Conservation (phyloP, 1,284 basidiomycete genomes). For the Peniophora sp. region DNA sequence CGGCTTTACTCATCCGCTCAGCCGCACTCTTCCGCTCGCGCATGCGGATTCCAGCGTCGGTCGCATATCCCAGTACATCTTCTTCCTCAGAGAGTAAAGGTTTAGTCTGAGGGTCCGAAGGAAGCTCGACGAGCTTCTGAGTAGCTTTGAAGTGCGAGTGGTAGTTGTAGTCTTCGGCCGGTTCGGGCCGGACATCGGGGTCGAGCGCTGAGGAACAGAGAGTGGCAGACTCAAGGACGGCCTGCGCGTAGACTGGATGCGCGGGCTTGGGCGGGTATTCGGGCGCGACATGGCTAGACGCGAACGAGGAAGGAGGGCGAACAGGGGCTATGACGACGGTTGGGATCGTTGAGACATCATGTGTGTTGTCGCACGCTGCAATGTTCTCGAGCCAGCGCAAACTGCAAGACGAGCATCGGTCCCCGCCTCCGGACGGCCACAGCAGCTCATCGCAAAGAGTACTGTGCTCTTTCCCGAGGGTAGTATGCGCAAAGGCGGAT, state of each 20-base stretch:
- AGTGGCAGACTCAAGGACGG: background rate
- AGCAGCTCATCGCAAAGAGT: too few species aligned
- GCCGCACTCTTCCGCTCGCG: slow-evolving; percentile 71
- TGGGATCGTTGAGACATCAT: too few species aligned
- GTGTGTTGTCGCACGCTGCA: too few species aligned
- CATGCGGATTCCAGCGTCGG: slow-evolving; percentile 43
- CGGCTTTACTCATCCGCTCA: slow-evolving; percentile 74
- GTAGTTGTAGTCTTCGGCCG: slow-evolving; percentile 28
- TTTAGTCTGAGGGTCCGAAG: slow-evolving; percentile 85
- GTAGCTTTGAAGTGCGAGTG: slow-evolving; percentile 87
- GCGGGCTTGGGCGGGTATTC: background rate
- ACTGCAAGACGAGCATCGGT: too few species aligned
- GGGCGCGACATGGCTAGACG: background rate
- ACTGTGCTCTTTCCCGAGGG: too few species aligned
- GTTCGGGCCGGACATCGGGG: slow-evolving; percentile 17
- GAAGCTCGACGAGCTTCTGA: slow-evolving; percentile 87
- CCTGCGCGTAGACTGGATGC: background rate
- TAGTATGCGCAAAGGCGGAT: too few species aligned
- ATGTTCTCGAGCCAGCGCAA: too few species aligned
- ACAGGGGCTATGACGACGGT: too few species aligned
- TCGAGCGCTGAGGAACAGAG: slow-evolving; percentile 24
- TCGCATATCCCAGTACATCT: slow-evolving; percentile 57
- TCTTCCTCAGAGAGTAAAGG: slow-evolving; percentile 55
- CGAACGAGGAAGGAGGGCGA: too few species aligned
- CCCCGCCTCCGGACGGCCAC: too few species aligned